These are phyloP conservation scores for Allium fistulosum DNA, from an alignment of 106 monocot genomes.

Conservation along the genomic window DNA sequence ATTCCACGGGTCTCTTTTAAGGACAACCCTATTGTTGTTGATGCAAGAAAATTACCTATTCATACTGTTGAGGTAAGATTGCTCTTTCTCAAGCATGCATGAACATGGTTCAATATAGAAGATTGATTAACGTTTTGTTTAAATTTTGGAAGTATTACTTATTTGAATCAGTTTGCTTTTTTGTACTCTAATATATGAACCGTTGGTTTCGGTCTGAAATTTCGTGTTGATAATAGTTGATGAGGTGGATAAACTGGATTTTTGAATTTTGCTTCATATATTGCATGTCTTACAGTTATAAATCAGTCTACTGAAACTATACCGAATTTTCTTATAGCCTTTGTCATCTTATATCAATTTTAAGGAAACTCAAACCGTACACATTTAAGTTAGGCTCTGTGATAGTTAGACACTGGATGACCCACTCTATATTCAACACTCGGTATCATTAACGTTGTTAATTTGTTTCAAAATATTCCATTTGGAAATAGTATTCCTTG, in stretches of 20 bases:
- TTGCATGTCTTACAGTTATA: too few relatives aligned
- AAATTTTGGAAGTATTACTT: not conserved
- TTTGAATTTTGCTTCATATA: too few relatives aligned
- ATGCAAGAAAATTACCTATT: conserved; percentile 68
- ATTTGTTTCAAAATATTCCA: too few relatives aligned
- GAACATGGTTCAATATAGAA: not conserved
- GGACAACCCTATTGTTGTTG: conserved; percentile 70
- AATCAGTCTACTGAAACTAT: too few relatives aligned
- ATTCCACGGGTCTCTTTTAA: conserved; percentile 65
- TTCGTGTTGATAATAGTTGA: not conserved
- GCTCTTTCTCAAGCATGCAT: not conserved
- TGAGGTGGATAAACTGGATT: not conserved
- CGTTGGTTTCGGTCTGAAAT: not conserved
- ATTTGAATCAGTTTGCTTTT: not conserved
- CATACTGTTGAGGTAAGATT: conserved; percentile 65
- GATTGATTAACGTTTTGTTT: not conserved
- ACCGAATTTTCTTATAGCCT: too few relatives aligned
- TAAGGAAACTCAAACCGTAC: too few relatives aligned
- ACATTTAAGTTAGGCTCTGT: too few relatives aligned
- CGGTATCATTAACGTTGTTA: too few relatives aligned
- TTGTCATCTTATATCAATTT: too few relatives aligned
- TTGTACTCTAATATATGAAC: not conserved
- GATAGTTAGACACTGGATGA: too few relatives aligned
- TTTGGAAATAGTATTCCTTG: too few relatives aligned
- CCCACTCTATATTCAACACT: too few relatives aligned